phyloP scores from a whole-genome alignment of 2,329 filamentous ascomycete genomes.

The Apiospora pterosperma region DNA sequence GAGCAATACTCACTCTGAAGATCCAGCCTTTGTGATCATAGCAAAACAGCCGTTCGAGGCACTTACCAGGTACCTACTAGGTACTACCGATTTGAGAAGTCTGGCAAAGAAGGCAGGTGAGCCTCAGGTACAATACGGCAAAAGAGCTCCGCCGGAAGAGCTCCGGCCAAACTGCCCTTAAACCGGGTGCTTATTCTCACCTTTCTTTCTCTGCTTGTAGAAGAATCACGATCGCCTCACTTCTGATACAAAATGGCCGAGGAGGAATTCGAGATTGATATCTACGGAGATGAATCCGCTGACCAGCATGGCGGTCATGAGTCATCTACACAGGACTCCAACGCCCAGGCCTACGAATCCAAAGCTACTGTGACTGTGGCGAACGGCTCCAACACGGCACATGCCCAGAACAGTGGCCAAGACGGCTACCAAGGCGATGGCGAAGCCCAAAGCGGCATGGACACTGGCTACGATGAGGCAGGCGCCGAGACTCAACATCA shows the following conservation, averaged over 20 bases:
- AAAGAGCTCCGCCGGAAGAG: not conserved
- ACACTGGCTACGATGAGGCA: constrained; percentile 27
- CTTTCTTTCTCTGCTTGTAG: not conserved
- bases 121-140: not conserved
- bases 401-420: constrained; percentile 33
- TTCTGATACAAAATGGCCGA: constrained; percentile 54
- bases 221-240: constrained; percentile 8
- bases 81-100: not conserved
- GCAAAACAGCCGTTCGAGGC: not conserved
- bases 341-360: constrained; percentile 33
- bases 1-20: constrained; percentile 23
- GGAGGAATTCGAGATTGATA: constrained; percentile 70
- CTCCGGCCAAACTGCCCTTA: too few species aligned
- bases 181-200: not conserved
- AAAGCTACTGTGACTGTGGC: constrained; percentile 39
- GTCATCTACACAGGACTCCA: constrained; percentile 27
- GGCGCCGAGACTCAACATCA: constrained; percentile 31
- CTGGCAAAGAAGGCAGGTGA: not conserved
- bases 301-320: constrained; percentile 31
- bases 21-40: constrained; percentile 5
- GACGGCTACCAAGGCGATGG: constrained; percentile 36
- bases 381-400: constrained; percentile 27
- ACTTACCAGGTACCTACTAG: not conserved
- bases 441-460: constrained; percentile 27
- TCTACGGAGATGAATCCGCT: constrained; percentile 59